Evolutionary conservation across 192 early-diverging fungal species (phyloP).

Genomic region (Podila epicladia): DNA sequence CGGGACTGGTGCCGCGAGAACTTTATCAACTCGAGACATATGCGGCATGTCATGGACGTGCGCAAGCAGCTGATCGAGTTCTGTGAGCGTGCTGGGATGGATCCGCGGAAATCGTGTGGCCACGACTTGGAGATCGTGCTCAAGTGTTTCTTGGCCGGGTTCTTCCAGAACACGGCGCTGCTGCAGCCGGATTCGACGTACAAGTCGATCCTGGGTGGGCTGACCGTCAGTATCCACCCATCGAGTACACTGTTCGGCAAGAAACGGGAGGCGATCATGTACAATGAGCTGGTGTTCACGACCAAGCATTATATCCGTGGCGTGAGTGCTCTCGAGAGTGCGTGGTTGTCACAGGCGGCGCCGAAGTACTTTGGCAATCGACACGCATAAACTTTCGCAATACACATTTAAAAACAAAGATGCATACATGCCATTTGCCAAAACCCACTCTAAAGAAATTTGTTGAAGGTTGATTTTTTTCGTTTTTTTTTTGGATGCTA

Average conservation of each 20-base stretch:
- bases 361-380: conserved; percentile 75
- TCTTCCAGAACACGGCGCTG: conserved; percentile 89
- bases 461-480: no score
- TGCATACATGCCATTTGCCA: no score
- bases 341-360: conserved; percentile 84
- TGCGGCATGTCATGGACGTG: conserved; percentile 89
- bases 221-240: conserved; percentile 90
- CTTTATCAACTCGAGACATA: conserved; percentile 88
- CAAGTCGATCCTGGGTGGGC: conserved; percentile 71
- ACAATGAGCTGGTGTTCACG: conserved; percentile 92
- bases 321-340: conserved; percentile 80
- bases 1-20: conserved; percentile 90
- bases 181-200: conserved; percentile 91
- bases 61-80: conserved; percentile 86
- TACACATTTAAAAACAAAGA: no score
- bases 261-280: conserved; percentile 83
- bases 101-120: conserved; percentile 70
- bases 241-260: conserved; percentile 85
- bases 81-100: conserved; percentile 75
- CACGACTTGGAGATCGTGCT: conserved; percentile 80
- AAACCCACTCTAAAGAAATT: no score
- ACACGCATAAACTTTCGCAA: background rate
- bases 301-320: conserved; percentile 89
- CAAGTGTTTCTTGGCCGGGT: conserved; percentile 89
- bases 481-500: no score